A percentile compares a stretch with the other conserved stretches of the same genome.
phyloP scores from a whole-genome alignment of 176 grass and related monocot species.

The Pharus latifolius region DNA sequence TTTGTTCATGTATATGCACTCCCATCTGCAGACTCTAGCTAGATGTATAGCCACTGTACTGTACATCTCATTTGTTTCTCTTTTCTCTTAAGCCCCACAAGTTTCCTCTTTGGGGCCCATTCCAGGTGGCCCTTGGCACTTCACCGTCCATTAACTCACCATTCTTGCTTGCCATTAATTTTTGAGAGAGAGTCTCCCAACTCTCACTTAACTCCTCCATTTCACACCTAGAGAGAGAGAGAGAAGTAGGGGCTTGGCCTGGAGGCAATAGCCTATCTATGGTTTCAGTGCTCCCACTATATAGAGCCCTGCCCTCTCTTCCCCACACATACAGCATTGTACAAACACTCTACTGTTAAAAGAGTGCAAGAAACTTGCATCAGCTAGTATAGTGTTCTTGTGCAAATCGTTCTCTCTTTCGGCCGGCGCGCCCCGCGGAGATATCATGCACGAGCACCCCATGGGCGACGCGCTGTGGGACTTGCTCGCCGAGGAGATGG shows the following conservation, averaged over 20 bases:
- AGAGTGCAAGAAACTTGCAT: not conserved
- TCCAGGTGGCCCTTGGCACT: conserved; percentile 35
- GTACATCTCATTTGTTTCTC: conserved; percentile 13
- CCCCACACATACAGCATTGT: conserved; percentile 1
- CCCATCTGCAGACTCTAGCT: not conserved
- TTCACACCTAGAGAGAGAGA: not conserved
- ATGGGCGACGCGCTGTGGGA: conserved; percentile 76
- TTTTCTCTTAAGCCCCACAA: conserved; percentile 34
- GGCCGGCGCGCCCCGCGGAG: no score
- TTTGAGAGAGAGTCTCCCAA: not conserved
- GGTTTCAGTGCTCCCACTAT: conserved; percentile 53
- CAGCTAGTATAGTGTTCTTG: not conserved
- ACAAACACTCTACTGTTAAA: not conserved
- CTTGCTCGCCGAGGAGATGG: conserved; percentile 56
- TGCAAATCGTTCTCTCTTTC: not conserved
- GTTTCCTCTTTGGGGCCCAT: conserved; percentile 53
- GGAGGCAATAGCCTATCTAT: not conserved
- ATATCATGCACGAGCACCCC: conserved; percentile 21
- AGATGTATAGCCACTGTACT: no score
- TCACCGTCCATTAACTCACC: conserved; percentile 14
- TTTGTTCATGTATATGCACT: no score
- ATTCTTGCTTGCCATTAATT: not conserved
- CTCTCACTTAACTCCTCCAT: not conserved
- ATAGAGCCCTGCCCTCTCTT: conserved; percentile 21
- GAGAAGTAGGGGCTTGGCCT: conserved; percentile 3